Evolutionary conservation across 768 basidiomycete genomes (phyloP), one percentile per base, ranked within the genome.

Genomic region (Melanogaster broomeanus): DNA sequence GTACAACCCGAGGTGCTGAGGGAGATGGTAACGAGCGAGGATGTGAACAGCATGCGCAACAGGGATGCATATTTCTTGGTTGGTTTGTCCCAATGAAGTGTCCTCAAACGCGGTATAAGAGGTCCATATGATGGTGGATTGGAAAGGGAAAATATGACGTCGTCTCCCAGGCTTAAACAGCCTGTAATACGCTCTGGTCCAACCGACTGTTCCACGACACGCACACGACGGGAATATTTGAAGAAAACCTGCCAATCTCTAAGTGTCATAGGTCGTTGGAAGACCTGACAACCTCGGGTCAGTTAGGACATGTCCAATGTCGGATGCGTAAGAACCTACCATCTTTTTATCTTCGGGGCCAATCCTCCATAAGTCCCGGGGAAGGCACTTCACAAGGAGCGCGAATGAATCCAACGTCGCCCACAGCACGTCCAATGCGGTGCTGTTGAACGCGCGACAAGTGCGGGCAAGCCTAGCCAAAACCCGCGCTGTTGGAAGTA

Each of bases 221-320:
- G 65, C 38, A 67, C 30, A 18, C 66, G 58, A 31, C 47, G 47
- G 12, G 66, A 60, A 52, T 69, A 68, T 43, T 22, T 55, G n/a
- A 50, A 67, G 43, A 69, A 67, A 22, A 58, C 48, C 15, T 57
- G 53, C 66, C 68, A 67, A 52, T 67, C 68, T 38, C 34, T 57
- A 8, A 62, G 39, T 11, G 56, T 56, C 63, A 67, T 66, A 28
- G 63, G 49, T 25, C 66, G 60, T 39, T 48, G 57, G 33, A 67
- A 59, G 16, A 16, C 27, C 66, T 67, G 28, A n/a, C 7, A 43
- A 31, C 11, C 33, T 37, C 44, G 41, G 38, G 38, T 65, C n/a
- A 57, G 49, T n/a, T n/a, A 27, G 19, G 38, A 35, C 42, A 24
- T 21, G 35, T 42, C 21, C 12, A 34, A 24, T 9, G 24, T 34